Percentiles rank a stretch among this genome's conserved stretches.
phyloP scores from a whole-genome alignment of 225 moss, liverwort and hornwort genomes.

The Takakia lepidozioides region DNA sequence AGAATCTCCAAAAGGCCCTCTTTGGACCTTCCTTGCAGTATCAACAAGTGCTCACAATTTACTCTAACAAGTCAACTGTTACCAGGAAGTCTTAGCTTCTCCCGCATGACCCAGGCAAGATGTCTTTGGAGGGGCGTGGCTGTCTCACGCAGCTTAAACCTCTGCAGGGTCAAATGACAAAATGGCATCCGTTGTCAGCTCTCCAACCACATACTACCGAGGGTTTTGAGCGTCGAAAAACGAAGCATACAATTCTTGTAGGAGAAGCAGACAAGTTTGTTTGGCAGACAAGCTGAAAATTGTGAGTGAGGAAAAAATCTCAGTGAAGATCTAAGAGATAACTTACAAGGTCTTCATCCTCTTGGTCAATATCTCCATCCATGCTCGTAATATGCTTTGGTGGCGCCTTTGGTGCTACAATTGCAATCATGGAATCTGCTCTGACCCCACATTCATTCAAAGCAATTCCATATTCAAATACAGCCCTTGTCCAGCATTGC shows the following conservation, averaged over 20 bases:
- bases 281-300: no score
- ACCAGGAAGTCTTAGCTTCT: slow-evolving; percentile 50
- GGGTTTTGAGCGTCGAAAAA: no score
- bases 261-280: no score
- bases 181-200: no score
- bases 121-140: slow-evolving; percentile 38
- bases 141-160: slow-evolving; percentile 41
- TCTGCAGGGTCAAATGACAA: slow-evolving; percentile 23
- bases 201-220: no score
- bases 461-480: slow-evolving; percentile 5
- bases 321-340: neutral
- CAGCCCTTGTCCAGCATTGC: no score
- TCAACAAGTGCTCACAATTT: no score
- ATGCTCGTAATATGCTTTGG: slow-evolving; percentile 37
- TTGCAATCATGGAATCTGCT: slow-evolving; percentile 54
- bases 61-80: no score
- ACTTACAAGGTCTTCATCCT: slow-evolving; percentile 54
- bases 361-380: slow-evolving; percentile 47
- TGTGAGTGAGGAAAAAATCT: no score
- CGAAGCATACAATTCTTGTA: no score
- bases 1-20: no score
- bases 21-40: no score
- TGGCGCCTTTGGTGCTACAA: slow-evolving; percentile 46
- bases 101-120: slow-evolving; percentile 30
- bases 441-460: slow-evolving; percentile 1